Percentiles rank a stretch among this genome's conserved stretches.
Evolutionary conservation across 768 basidiomycete species (phyloP).

Genomic region (Pisolithus marmoratus): DNA sequence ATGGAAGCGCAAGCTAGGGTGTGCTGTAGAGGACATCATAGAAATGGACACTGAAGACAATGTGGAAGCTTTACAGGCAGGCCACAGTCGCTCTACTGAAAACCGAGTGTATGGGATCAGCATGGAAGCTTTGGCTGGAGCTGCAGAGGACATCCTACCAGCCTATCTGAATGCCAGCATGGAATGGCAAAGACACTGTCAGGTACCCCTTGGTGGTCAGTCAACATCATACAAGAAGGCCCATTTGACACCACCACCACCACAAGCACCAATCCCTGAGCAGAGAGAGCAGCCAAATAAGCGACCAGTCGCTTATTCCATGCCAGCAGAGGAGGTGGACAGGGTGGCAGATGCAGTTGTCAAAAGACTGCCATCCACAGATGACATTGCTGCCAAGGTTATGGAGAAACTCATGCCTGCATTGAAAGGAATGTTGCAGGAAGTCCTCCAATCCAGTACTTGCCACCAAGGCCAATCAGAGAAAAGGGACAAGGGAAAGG

Average conservation of each 20-base stretch:
- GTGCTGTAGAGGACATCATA: no score
- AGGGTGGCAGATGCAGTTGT: no score
- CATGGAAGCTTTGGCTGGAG: not conserved
- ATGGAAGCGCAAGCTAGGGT: no score
- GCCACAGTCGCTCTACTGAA: not conserved
- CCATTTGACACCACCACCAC: not conserved
- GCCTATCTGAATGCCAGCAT: not conserved
- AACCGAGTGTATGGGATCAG: not conserved
- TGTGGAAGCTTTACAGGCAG: no score
- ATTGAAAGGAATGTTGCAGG: not conserved
- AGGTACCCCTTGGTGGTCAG: not conserved
- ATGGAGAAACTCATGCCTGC: not conserved
- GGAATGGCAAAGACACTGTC: not conserved
- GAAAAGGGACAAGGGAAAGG: not conserved
- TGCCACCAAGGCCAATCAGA: not conserved
- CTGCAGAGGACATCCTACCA: not conserved
- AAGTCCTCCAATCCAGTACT: no score
- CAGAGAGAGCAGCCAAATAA: no score
- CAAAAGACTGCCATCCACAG: no score
- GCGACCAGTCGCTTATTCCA: no score
- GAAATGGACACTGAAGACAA: no score
- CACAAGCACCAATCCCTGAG: no score
- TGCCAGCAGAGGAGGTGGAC: no score
- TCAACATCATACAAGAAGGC: not conserved
- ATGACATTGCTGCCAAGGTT: not conserved